phyloP scores from a whole-genome alignment of 2,329 filamentous ascomycete genomes.

The Aureobasidium musti region DNA sequence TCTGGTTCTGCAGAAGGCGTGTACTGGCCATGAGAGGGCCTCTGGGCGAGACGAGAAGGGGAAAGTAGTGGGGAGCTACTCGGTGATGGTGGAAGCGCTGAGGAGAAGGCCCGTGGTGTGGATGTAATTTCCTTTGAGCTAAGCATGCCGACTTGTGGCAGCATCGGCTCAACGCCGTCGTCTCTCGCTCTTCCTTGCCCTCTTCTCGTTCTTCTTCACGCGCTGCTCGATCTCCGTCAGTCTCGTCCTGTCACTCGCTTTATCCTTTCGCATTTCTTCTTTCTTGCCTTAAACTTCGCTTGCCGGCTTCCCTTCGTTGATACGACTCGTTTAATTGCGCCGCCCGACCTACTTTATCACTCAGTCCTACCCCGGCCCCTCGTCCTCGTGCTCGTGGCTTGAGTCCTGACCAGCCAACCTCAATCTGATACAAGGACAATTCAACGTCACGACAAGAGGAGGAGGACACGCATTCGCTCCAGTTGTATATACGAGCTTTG shows the following conservation, averaged over 20 bases:
- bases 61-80: not conserved
- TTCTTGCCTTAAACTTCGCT: conserved; percentile 18
- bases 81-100: conserved; percentile 12
- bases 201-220: conserved; percentile 25
- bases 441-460: conserved; percentile 24
- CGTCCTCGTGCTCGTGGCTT: not conserved
- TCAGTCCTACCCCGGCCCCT: not conserved
- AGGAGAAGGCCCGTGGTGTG: conserved; percentile 12
- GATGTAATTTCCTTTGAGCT: conserved; percentile 25
- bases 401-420: conserved; percentile 10
- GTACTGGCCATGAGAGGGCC: not conserved
- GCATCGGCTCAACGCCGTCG: conserved; percentile 24
- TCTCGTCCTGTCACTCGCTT: conserved; percentile 27
- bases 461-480: conserved; percentile 22
- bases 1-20: not conserved
- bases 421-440: conserved; percentile 27
- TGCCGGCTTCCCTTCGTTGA: conserved; percentile 12
- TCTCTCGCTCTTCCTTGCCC: conserved; percentile 17
- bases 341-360: not conserved
- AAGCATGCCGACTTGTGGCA: conserved; percentile 19
- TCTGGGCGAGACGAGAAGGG: not conserved
- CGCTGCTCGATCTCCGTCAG: conserved; percentile 6
- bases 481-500: conserved; percentile 24
- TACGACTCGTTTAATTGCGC: conserved; percentile 19
- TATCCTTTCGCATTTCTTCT: conserved; percentile 25